Evolutionary conservation across 1,284 basidiomycete species (phyloP).

Genomic region (Fomitopsis betulina): DNA sequence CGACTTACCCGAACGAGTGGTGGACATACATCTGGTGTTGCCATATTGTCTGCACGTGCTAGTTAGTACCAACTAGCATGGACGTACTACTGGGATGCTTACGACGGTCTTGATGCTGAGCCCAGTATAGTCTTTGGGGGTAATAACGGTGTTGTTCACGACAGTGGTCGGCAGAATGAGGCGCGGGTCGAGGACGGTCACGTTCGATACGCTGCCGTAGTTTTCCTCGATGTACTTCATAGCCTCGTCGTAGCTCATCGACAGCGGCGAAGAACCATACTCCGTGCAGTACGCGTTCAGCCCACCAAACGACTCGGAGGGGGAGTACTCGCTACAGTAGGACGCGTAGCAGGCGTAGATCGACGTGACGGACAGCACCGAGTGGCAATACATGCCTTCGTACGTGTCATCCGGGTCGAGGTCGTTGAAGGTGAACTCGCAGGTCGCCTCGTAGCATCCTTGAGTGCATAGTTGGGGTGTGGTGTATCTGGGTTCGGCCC

Average conservation of each 20-base stretch:
- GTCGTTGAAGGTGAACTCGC: not conserved
- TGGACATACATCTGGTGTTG: not conserved
- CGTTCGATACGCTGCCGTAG: not conserved
- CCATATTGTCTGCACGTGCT: not conserved
- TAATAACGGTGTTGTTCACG: not conserved
- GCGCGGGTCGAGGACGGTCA: not conserved
- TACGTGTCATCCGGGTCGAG: not conserved
- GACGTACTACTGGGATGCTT: not conserved
- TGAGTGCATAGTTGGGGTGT: not conserved
- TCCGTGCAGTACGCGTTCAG: not conserved
- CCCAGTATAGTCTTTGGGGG: not conserved
- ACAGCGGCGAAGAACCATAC: not conserved
- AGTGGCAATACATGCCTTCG: not conserved
- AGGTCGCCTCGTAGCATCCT: not conserved
- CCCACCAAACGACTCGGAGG: not conserved
- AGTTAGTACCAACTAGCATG: not conserved
- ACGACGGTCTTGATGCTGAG: not conserved
- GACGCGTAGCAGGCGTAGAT: not conserved
- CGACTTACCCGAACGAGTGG: not conserved
- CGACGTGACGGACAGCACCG: not conserved
- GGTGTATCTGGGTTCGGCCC: not conserved
- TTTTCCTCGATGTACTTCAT: not conserved
- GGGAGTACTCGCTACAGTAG: not conserved
- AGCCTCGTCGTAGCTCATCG: not conserved
- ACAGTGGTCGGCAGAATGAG: not conserved